Conservation (phyloP, 148 eudicot species). For the Silene conica region DNA sequence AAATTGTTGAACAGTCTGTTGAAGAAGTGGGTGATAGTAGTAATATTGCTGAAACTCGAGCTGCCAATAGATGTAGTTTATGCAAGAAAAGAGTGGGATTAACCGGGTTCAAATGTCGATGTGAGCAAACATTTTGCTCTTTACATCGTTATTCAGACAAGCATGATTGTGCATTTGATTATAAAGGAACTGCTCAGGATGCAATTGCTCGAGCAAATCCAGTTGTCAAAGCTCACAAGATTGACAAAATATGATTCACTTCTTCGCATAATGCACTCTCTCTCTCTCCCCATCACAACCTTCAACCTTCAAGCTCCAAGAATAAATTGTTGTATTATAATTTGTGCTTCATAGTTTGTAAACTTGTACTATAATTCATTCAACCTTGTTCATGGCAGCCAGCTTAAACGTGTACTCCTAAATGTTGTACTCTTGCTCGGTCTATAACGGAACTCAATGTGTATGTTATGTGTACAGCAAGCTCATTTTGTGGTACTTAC, state of each 20-base stretch:
- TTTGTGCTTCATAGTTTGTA: conserved; percentile 3
- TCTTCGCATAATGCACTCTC: background rate
- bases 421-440: background rate
- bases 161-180: conserved; percentile 30
- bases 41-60: conserved; percentile 4
- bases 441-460: no score
- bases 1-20: background rate
- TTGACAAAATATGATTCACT: conserved; percentile 26
- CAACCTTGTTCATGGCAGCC: background rate
- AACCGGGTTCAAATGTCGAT: conserved; percentile 30
- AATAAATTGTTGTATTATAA: conserved; percentile 5
- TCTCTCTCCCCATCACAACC: background rate
- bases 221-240: conserved; percentile 30
- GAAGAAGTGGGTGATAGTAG: conserved; percentile 12
- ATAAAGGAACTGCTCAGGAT: conserved; percentile 29
- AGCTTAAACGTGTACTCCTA: background rate
- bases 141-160: conserved; percentile 31
- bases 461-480: no score
- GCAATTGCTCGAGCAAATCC: conserved; percentile 32
- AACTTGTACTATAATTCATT: background rate
- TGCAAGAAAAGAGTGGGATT: conserved; percentile 33
- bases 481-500: no score
- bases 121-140: conserved; percentile 30
- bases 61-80: conserved; percentile 24
- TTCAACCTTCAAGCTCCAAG: background rate